Evolutionary conservation across 2,329 filamentous ascomycete species (phyloP), one percentile per base, ranked within the genome.

Genomic region (Curvularia eragrostidis): DNA sequence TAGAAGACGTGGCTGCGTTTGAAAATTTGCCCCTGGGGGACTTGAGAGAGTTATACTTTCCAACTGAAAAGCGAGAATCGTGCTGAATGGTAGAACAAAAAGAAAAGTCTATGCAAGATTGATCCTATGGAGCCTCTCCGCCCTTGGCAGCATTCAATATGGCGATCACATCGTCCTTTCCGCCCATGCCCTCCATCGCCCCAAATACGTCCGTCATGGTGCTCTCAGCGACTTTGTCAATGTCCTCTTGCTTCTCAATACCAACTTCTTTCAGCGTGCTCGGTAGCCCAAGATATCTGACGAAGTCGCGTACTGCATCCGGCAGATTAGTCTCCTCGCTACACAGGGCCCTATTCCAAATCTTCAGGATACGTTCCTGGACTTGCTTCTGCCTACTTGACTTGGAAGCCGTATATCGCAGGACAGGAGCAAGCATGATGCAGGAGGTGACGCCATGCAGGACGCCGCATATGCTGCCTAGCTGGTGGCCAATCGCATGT

Each of bases 361-460:
- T 56, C 1, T 43, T 24, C 52, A 71, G 30, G 6, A 70, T 61
- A 13, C 54, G 59, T 38, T 59, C 28, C 47, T 66, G 62, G 2
- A 38, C 23, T 13, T 61, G 36, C 15, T 42, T 58, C 43, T 66
- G 62, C 42, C 47, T 56, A 12, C 60, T 55, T 7, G 54, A 58
- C n/a, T 54, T 59, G 8, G 51, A 50, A 6, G 56, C 58, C 9
- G 52, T 61, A 26, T 68, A 66, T 13, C 66, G 54, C 23, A 68
- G 48, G 2, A 66, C 65, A 23, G 65, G 61, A 6, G 65, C 58
- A 13, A 70, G 49, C 56, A 70, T 62, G 21, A 70, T 61, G 26
- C 67, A 69, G 2, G 61, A 61, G 13, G 67, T 68, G 7, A 67
- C 50, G 10, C 67, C 67, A 54, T 70, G 67, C 63, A 67, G 62